Evolutionary conservation across 1,139 yeast species (phyloP).

Genomic region (Spencermartinsiella ligniputridi): DNA sequence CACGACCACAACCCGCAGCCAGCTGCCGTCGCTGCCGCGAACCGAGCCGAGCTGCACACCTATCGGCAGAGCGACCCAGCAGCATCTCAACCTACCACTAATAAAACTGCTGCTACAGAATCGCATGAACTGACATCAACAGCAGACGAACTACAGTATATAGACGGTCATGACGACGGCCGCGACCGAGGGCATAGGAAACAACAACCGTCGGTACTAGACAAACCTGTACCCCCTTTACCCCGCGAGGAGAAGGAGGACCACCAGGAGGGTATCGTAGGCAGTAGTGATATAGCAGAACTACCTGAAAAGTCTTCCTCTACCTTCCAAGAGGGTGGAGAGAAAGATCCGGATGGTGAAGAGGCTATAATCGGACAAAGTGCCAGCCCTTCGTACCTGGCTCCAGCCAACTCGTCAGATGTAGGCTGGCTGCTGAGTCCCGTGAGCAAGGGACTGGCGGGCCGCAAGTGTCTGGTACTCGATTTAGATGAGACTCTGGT

Average conservation of each 20-base stretch:
- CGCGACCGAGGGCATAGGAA: neutral
- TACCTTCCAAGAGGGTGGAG: constrained; percentile 3
- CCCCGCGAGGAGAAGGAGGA: constrained; percentile 13
- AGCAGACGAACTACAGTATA: constrained; percentile 1
- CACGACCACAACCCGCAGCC: neutral
- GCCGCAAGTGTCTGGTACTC: constrained; percentile 79
- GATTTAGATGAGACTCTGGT: constrained; percentile 96
- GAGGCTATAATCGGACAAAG: neutral
- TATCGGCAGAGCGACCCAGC: neutral
- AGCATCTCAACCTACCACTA: neutral
- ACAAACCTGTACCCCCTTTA: constrained; percentile 23
- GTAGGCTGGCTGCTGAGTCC: constrained; percentile 58
- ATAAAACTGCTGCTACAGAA: neutral
- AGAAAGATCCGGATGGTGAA: neutral
- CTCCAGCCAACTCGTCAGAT: constrained; percentile 4
- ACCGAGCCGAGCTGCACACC: neutral
- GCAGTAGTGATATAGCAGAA: neutral
- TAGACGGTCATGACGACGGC: neutral
- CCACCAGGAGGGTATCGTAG: constrained; percentile 4
- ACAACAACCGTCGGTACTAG: too few relatives aligned
- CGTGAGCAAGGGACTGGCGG: constrained; percentile 39
- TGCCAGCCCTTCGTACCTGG: constrained; percentile 4
- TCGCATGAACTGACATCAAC: too few relatives aligned
- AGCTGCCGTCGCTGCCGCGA: neutral
- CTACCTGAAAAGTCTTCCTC: constrained; percentile 5